Percentiles rank a stretch among this genome's conserved stretches.
Evolutionary conservation across 495 filamentous ascomycete genomes (phyloP).

Genomic region (Usnea hakonensis): DNA sequence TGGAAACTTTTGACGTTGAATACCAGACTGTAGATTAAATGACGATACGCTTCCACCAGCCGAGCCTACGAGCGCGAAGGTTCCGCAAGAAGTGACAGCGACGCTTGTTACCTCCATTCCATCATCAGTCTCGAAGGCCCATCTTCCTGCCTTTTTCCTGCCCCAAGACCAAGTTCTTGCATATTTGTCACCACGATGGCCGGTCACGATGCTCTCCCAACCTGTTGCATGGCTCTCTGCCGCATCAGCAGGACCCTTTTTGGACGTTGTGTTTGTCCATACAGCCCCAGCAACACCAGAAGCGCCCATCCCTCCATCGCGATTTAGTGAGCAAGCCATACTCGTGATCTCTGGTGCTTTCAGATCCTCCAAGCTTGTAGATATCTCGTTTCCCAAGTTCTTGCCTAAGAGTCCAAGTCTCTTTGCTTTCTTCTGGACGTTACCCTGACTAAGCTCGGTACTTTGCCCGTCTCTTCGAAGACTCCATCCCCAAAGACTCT

Average conservation of each 20-base stretch:
- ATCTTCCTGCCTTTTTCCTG: constrained; percentile 81
- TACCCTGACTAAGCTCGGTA: constrained; percentile 84
- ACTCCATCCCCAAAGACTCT: constrained; percentile 92
- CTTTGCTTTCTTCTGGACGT: constrained; percentile 72
- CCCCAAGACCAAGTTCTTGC: constrained; percentile 98
- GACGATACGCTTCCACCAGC: constrained; percentile 74
- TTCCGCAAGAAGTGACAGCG: constrained; percentile 81
- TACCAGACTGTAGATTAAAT: constrained; percentile 93
- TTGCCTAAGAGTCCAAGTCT: constrained; percentile 59
- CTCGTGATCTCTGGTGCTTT: constrained; percentile 86
- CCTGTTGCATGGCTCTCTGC: constrained; percentile 65
- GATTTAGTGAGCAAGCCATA: constrained; percentile 81
- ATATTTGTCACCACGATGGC: constrained; percentile 76
- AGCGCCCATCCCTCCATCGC: constrained; percentile 85
- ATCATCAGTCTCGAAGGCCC: constrained; percentile 85
- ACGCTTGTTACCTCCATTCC: constrained; percentile 76
- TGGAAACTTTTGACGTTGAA: constrained; percentile 78
- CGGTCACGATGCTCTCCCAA: constrained; percentile 95
- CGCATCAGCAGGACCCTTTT: constrained; percentile 44
- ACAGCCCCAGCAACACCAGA: constrained; percentile 58
- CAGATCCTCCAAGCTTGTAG: constrained; percentile 58
- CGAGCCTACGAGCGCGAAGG: constrained; percentile 87
- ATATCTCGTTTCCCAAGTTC: constrained; percentile 33
- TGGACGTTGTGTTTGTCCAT: constrained; percentile 63
- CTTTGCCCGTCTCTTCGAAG: constrained; percentile 90